phyloP scores from a whole-genome alignment of 148 eudicot genomes.

The Heliosperma pusillum region DNA sequence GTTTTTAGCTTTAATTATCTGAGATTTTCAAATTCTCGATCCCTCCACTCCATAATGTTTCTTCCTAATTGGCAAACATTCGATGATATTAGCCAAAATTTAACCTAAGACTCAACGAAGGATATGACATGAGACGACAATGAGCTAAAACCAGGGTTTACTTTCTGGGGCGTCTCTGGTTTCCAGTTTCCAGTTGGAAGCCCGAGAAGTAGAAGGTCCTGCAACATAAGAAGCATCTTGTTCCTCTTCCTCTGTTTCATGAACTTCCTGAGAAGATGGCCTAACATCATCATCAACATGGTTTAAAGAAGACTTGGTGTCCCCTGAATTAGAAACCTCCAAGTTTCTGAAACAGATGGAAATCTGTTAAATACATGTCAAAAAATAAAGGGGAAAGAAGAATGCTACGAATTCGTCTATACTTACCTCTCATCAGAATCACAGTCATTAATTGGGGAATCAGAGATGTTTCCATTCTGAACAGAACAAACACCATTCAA shows the following conservation, averaged over 20 bases:
- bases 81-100: not conserved
- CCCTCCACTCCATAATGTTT: not conserved
- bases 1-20: not conserved
- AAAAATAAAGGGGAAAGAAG: constrained; percentile 5
- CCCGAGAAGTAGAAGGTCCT: constrained; percentile 39
- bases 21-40: not conserved
- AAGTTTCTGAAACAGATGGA: constrained; percentile 38
- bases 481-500: constrained; percentile 37
- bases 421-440: constrained; percentile 49
- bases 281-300: constrained; percentile 37
- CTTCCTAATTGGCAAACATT: not conserved
- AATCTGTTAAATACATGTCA: constrained; percentile 6
- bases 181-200: constrained; percentile 50
- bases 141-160: constrained; percentile 17
- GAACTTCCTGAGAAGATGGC: constrained; percentile 36
- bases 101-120: constrained; percentile 4
- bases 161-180: constrained; percentile 69
- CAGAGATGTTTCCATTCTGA: constrained; percentile 40
- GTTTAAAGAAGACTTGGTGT: constrained; percentile 29
- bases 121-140: constrained; percentile 1
- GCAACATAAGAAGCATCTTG: constrained; percentile 27
- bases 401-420: not conserved
- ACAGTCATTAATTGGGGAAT: constrained; percentile 29
- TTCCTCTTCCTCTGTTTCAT: constrained; percentile 36
- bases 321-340: constrained; percentile 43